These are phyloP conservation scores for Rhizophagus prolifer DNA, from an alignment of 192 early-diverging fungal species.

Conservation along the genomic window DNA sequence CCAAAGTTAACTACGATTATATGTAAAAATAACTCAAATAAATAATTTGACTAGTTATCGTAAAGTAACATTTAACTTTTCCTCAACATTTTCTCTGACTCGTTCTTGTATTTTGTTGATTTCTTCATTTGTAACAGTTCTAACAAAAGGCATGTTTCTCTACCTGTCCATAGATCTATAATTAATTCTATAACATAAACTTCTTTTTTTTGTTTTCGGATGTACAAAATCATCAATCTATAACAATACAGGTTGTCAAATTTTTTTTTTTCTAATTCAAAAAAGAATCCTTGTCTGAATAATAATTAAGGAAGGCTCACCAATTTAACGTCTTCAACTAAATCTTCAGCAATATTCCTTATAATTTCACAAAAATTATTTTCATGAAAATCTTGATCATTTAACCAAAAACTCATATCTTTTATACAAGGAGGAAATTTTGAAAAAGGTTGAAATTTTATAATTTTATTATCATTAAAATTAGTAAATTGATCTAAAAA, in stretches of 20 bases:
- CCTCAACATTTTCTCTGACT: constrained; percentile 63
- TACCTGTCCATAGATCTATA: constrained; percentile 96
- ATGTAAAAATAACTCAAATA: too few species aligned
- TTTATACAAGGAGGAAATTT: constrained; percentile 91
- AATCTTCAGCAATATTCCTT: constrained; percentile 87
- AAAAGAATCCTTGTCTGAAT: background rate
- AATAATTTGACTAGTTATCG: constrained; percentile 48
- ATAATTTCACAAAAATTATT: constrained; percentile 95
- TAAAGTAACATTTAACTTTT: constrained; percentile 72
- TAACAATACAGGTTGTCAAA: background rate
- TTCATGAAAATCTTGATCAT: constrained; percentile 70
- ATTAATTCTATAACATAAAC: constrained; percentile 90
- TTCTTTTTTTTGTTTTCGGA: constrained; percentile 79
- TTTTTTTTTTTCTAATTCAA: constrained; percentile 3
- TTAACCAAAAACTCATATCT: constrained; percentile 93
- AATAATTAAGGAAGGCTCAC: constrained; percentile 39
- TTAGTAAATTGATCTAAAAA: constrained; percentile 82
- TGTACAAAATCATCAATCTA: constrained; percentile 88
- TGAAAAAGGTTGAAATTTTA: constrained; percentile 83
- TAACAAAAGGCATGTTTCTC: constrained; percentile 26
- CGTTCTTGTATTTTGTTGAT: constrained; percentile 90
- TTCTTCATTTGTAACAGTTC: constrained; percentile 91
- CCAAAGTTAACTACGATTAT: too few species aligned
- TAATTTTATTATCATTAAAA: constrained; percentile 53
- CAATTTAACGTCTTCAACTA: constrained; percentile 86